Base-by-base conservation (phyloP, 306 rosid species). In the Rosa multiflora region DNA sequence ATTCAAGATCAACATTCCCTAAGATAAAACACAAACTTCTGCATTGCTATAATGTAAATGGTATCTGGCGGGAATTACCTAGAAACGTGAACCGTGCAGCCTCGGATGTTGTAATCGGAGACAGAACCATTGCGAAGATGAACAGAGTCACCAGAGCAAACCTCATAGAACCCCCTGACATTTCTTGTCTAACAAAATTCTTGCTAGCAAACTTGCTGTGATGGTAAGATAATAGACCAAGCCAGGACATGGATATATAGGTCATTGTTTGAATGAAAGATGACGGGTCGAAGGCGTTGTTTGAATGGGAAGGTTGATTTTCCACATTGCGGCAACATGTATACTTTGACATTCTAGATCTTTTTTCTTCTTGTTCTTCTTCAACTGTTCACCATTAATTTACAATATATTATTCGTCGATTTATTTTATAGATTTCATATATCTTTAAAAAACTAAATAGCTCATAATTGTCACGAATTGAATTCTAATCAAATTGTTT, bases 61-160 rank as follows among this genome's bases (percentile, higher is more conserved):
- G 15, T 59, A 14, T 20, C 6, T 20, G n/a, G n/a, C n/a, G 12
- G 1, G 11, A 67, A 67, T 46, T 84, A 81, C 86, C 74, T 46
- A 2, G 62, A 0, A 76, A 66, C n/a, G 82, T 47, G 43, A 62
- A 55, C 4, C 82, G 78, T 46, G 64, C 79, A 4, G 88, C 88
- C 5, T 67, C 68, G 37, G 73, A 63, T 21, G 85, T 82, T 35
- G 76, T 44, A 71, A 76, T 51, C 1, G 85, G 82, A 66, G 89
- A 77, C 51, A 89, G 55, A 14, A 85, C 46, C 86, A 82, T 44
- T 2, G 82, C 81, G 44, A 85, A 78, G 51, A 87, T 64, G 80
- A 84, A 84, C 63, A 87, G 42, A 51, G 72, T 73, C 35, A 81
- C 63, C 21, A 87, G n/a, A 75, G 79, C 7, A 40, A 79, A 80